Base-by-base conservation (phyloP, 208 protist genomes). In the Zelonia costaricensis region DNA sequence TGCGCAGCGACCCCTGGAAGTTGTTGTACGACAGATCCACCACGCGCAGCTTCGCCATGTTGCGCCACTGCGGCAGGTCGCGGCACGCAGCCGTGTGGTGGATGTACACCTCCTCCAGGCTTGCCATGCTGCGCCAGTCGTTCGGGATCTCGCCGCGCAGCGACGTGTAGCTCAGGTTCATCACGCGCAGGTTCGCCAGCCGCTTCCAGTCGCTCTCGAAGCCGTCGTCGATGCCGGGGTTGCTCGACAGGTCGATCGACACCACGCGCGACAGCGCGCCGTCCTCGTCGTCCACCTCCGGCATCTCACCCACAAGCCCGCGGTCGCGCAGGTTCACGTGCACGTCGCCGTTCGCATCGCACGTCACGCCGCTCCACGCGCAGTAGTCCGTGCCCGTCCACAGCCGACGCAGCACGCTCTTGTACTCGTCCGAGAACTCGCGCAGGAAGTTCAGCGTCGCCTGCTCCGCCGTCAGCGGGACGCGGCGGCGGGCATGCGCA, bases 331-430 rank as follows among this genome's bases (percentile, higher is more conserved):
- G 53, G 44, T 54, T 27, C 13, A 71, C 61, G 18, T 54, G 49
- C 44, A 62, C 63, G 33, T 66, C 58, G 48, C 51, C 56, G 45
- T 67, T 62, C 38, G 51, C 52, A 38, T 70, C 52, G 43, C 56
- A 77, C 44, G 55, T 46, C 36, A 77, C 63, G 18, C 55, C 43
- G 20, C 16, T 28, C 45, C 64, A 68, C 20, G 53, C 18, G 71
- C 71, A 77, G 63, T 63, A 72, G 52, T 63, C 28, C 16, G 33
- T 36, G 30, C 58, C 63, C 2, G 57, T 58, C 63, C 71, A 72
- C 42, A 33, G 28, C 43, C 43, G 36, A 25, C 18, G 27, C 67
- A 77, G 51, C 28, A 45, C 46, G 22, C 31, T 6, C n/a, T 36
- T 27, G 56, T 58, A 54, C 52, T 62, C 42, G 53, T 62, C 40